Conservation (phyloP, 306 rosid genomes). For the Elaeagnus macrophylla region DNA sequence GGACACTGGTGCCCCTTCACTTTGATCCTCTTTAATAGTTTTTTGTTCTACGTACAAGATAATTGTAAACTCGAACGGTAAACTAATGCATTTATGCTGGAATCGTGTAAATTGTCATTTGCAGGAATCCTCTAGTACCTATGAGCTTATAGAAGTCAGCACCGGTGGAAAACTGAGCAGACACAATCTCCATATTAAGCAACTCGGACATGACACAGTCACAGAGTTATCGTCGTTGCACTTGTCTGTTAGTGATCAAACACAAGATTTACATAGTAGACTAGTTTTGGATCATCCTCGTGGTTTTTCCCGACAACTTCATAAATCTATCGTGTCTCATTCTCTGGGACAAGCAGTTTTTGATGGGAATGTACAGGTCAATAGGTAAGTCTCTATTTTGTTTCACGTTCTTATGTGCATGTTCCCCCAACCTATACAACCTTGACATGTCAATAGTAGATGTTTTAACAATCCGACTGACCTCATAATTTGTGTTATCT, state of each 20-base stretch:
- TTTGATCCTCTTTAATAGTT: too few species aligned
- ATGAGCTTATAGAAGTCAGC: constrained; percentile 75
- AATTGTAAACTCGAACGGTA: too few species aligned
- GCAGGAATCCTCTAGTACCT: constrained; percentile 67
- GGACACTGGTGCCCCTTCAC: too few species aligned
- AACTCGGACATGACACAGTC: constrained; percentile 70
- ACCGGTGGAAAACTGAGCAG: constrained; percentile 79
- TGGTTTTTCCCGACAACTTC: constrained; percentile 86
- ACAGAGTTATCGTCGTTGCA: constrained; percentile 78
- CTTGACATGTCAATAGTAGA: too few species aligned
- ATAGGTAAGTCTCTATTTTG: constrained; percentile 49
- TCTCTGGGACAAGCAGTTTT: constrained; percentile 82
- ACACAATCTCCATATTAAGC: constrained; percentile 83
- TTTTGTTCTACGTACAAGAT: too few species aligned
- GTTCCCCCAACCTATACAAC: neutral
- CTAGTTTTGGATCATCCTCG: constrained; percentile 83
- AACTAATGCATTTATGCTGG: constrained; percentile 11
- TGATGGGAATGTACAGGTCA: constrained; percentile 83
- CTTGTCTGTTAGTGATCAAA: constrained; percentile 62
- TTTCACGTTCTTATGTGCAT: neutral
- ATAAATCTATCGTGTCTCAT: constrained; percentile 86
- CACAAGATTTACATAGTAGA: constrained; percentile 85
- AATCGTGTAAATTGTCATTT: constrained; percentile 21
- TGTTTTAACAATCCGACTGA: too few species aligned
- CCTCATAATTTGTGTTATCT: too few species aligned